Evolutionary conservation across 2,329 filamentous ascomycete species (phyloP), one percentile per base, ranked within the genome.

Genomic region (Colletotrichum abscissum): DNA sequence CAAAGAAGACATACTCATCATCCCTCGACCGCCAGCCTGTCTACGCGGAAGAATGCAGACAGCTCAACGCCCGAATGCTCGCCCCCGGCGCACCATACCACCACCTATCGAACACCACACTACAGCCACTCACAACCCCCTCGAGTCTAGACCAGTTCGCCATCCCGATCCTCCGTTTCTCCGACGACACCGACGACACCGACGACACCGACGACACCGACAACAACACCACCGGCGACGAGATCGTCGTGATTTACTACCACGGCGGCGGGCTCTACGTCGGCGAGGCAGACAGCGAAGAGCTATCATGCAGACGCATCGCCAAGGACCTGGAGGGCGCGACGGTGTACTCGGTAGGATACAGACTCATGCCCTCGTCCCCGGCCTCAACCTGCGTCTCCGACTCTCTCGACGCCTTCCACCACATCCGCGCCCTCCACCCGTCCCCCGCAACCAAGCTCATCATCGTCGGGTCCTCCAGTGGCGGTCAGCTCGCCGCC

Each of bases 231-330:
- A 8, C 16, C 3, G 58, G 71, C 1, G 74, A 77, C 0, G 76
- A 79, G 6, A 72, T 78, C 4, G 74, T 84, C 7, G 77, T 86
- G 12, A 75, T 88, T 22, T 88, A 88, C 77, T 86, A 84, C 75
- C 87, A 88, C 74, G 87, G 87, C 11, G 86, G 86, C 16, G 86
- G 85, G 0, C 78, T 88, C 2, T 78, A 78, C 33, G 84, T 88
- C 38, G 87, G 87, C 12, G 85, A 87, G 66, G 83, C 85, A 2
- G 85, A 88, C 73, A 86, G 83, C 72, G 86, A 88, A 76, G 86
- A 88, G 59, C 78, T 87, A 1, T 83, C 85, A 2, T 87, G 85
- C 75, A 82, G 86, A 0, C 82, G 81, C 30, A 81, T 88, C 26
- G 76, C 83, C 30, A 80, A 82, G 26, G 78, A 74, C 8, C 72